A percentile compares a stretch with the other conserved stretches of the same genome.
Conservation (phyloP, 2,329 filamentous ascomycete genomes). For the Elsinoe australis region DNA sequence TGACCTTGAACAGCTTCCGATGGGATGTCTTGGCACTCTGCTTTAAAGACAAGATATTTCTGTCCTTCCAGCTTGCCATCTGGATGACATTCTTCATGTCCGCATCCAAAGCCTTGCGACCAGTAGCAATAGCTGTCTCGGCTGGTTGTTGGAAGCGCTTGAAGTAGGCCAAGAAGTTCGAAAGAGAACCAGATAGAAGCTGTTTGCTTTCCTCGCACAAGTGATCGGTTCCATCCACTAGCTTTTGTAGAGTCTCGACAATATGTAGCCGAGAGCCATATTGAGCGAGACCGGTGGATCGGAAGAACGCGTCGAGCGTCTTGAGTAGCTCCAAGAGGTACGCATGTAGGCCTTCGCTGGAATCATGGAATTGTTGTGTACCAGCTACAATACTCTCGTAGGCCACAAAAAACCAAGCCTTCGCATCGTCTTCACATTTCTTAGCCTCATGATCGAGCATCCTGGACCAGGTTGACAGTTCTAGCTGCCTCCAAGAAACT, state of each 20-base stretch:
- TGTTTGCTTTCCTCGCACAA: neutral
- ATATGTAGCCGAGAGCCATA: slow-evolving; percentile 56
- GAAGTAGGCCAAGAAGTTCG: slow-evolving; percentile 72
- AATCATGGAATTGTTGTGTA: slow-evolving; percentile 12
- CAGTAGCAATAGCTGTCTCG: slow-evolving; percentile 56
- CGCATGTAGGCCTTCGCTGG: slow-evolving; percentile 7
- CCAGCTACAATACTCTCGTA: slow-evolving; percentile 70
- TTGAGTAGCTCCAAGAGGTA: slow-evolving; percentile 50
- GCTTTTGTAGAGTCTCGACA: slow-evolving; percentile 50
- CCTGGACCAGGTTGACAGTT: slow-evolving; percentile 84
- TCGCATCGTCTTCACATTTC: slow-evolving; percentile 68
- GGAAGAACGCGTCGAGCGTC: slow-evolving; percentile 72
- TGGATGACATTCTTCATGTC: slow-evolving; percentile 89
- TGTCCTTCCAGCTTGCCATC: slow-evolving; percentile 95
- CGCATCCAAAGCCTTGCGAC: slow-evolving; percentile 73
- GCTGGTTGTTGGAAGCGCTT: slow-evolving; percentile 61
- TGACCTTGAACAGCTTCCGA: slow-evolving; percentile 80
- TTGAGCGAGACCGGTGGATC: slow-evolving; percentile 74
- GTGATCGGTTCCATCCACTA: neutral
- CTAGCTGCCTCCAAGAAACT: slow-evolving; percentile 81
- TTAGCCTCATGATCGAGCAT: slow-evolving; percentile 76
- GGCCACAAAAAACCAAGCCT: slow-evolving; percentile 92
- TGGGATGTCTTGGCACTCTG: slow-evolving; percentile 89
- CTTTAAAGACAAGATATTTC: slow-evolving; percentile 79
- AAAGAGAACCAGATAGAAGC: slow-evolving; percentile 57